phyloP scores from a whole-genome alignment of 306 rosid species.

The Fragaria nilgerrensis region DNA sequence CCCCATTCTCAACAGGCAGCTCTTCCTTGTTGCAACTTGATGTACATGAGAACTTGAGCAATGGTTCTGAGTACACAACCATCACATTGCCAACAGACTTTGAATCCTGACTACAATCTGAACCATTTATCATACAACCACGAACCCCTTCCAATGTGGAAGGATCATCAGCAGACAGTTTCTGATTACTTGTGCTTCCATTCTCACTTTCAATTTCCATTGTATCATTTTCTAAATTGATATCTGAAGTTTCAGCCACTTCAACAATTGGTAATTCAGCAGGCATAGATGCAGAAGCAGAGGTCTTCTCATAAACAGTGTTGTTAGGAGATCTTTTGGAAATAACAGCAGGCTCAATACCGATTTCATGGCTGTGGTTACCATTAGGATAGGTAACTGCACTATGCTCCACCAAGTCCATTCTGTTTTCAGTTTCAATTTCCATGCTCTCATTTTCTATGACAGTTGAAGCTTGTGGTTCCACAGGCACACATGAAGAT shows the following conservation, averaged over 20 bases:
- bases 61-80: not conserved
- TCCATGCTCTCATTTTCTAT: conserved; percentile 25
- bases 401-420: conserved; percentile 28
- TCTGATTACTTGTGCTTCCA: not conserved
- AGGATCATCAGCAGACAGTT: not conserved
- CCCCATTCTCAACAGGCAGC: not conserved
- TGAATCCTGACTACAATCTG: not conserved
- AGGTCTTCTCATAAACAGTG: conserved; percentile 7
- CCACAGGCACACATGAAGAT: conserved; percentile 20
- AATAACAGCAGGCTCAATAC: conserved; percentile 16
- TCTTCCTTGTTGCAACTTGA: not conserved
- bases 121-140: not conserved
- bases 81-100: not conserved
- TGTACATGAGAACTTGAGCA: not conserved
- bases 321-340: conserved; percentile 22
- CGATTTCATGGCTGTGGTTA: not conserved
- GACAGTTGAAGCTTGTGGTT: conserved; percentile 24
- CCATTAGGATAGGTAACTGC: conserved; percentile 28
- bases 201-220: conserved; percentile 11
- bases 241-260: conserved; percentile 23
- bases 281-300: conserved; percentile 21
- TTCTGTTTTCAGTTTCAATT: not conserved
- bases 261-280: conserved; percentile 25
- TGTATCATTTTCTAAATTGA: too few species aligned
- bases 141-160: not conserved